Evolutionary conservation across 176 grass and related monocot genomes (phyloP), one percentile per base, ranked within the genome.

Genomic region (Themeda triandra): DNA sequence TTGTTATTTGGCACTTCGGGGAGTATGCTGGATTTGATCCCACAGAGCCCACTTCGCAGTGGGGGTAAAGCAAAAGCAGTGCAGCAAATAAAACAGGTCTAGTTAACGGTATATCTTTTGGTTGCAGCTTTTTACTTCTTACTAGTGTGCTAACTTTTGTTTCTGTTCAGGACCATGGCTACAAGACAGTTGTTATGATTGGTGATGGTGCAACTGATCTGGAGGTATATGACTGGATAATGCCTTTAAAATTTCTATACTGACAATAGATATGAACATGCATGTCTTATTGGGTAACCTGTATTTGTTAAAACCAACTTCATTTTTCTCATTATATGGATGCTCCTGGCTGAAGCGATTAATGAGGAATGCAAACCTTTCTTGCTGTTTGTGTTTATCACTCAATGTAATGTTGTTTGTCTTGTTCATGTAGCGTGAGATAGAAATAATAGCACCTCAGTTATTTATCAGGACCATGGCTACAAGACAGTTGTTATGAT

Each of bases 51-150:
- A 98, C 96, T 84, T 98, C 96, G 80, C 71, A 95, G 96, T 83
- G 91, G 91, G 42, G 96, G 93, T 75, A 98, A 98, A 93, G 96
- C 96, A 66, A 37, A 60, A 84, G 91, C 96, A 83, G 93, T 98
- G 46, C 93, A 98, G 85, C 76, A 92, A 67, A 92, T 98, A 90
- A 92, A 90, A 92, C 82, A 95, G 91, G 96, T 95, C 27, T 79
- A 6, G 35, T 78, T 68, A 44, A 71, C 27, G 58, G 29, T 59
- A 8, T 58, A 48, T 24, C 44, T 32, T 91, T 64, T 21, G 10
- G 28, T 64, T 45, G 44, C 15, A 6, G 24, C 4, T 51, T 51
- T 13, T 29, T 13, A 45, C 29, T 45, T 68, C 67, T 80, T 65
- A 49, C 28, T 12, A 19, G 11, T 60, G 64, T 80, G 19, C 53